A percentile compares a stretch with the other conserved stretches of the same genome.
Conservation (phyloP, 2,329 filamentous ascomycete species). For the Trichoderma cornu-damae region DNA sequence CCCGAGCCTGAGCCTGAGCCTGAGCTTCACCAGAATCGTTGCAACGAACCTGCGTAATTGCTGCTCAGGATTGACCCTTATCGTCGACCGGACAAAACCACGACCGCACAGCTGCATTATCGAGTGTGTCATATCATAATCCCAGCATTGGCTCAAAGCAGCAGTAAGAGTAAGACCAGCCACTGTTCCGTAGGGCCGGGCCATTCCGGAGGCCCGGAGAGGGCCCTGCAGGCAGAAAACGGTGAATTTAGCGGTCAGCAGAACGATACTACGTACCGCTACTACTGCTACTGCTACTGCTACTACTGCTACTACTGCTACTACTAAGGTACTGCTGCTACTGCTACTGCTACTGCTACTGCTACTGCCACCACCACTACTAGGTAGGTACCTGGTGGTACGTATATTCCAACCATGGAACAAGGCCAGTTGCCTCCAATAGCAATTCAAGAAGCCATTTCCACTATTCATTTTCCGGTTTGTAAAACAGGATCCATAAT, state of each 20-base stretch:
- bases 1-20: not conserved
- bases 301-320: no score
- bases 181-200: not conserved
- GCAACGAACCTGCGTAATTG: not conserved
- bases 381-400: no score
- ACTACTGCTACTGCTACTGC: no score
- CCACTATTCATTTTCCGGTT: not conserved
- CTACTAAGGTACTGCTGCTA: no score
- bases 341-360: no score
- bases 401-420: not conserved
- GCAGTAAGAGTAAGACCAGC: not conserved
- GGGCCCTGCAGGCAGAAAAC: not conserved
- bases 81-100: not conserved
- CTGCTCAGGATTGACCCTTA: not conserved
- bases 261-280: no score
- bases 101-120: not conserved
- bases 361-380: no score
- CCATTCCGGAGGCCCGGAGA: not conserved
- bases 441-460: not conserved
- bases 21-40: no score
- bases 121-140: not conserved
- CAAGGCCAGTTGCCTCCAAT: not conserved
- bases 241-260: constrained; percentile 14
- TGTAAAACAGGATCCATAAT: constrained; percentile 6
- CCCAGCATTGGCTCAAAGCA: no score